Evolutionary conservation across 371 early-diverging fungal species (phyloP).

Genomic region (Ecytonucleospora hepatopenaei): DNA sequence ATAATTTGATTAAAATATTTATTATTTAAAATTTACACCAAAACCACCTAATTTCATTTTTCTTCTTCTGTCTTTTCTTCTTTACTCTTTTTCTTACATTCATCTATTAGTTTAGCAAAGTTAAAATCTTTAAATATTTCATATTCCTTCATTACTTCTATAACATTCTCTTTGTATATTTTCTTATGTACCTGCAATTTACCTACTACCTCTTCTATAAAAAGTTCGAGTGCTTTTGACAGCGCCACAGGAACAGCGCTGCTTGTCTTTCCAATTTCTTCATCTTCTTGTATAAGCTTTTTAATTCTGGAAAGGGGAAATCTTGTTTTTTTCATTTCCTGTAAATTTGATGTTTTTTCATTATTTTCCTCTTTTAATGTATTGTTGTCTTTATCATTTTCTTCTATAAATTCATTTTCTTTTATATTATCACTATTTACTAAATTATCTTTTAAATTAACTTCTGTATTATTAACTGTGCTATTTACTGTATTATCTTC

Average conservation of each 20-base stretch:
- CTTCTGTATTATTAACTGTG: too few relatives aligned
- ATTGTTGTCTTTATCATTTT: neutral
- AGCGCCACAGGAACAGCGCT: conserved; percentile 87
- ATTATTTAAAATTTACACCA: too few relatives aligned
- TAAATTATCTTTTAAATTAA: too few relatives aligned
- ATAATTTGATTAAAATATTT: too few relatives aligned
- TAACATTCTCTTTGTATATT: too few relatives aligned
- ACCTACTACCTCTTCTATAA: conserved; percentile 43
- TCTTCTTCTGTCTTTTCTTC: too few relatives aligned
- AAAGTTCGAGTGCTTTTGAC: conserved; percentile 62
- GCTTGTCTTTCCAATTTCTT: conserved; percentile 97
- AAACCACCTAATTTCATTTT: too few relatives aligned
- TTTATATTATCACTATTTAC: neutral
- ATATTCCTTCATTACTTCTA: too few relatives aligned
- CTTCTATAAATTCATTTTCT: neutral
- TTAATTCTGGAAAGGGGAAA: conserved; percentile 75
- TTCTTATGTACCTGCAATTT: neutral
- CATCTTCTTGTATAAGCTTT: conserved; percentile 97
- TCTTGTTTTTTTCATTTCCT: conserved; percentile 49
- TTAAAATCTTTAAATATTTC: too few relatives aligned
- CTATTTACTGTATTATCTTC: too few relatives aligned
- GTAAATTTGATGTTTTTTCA: conserved; percentile 2
- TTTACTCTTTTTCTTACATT: too few relatives aligned
- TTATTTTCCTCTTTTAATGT: neutral
- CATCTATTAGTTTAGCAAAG: too few relatives aligned